phyloP scores from a whole-genome alignment of 441 rosid genomes.

The Adansonia grandidieri region DNA sequence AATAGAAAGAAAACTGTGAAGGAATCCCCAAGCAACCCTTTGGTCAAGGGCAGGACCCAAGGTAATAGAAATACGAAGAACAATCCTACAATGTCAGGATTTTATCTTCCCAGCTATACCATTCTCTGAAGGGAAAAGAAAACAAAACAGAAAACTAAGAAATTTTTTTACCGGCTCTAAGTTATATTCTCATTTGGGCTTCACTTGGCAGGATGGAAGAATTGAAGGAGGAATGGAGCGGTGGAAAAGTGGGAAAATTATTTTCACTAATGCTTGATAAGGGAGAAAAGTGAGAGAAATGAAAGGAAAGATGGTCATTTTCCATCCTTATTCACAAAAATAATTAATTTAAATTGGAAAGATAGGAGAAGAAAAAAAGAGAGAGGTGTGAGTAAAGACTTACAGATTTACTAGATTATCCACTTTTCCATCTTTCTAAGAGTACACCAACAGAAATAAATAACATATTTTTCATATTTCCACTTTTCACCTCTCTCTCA shows the following conservation, averaged over 20 bases:
- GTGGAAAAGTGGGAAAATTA: neutral
- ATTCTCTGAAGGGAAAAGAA: neutral
- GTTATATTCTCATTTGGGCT: neutral
- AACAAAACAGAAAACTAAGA: neutral
- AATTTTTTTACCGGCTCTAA: neutral
- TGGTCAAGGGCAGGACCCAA: conserved; percentile 1
- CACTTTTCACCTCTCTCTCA: neutral
- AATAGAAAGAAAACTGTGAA: neutral
- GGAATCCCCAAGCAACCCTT: neutral
- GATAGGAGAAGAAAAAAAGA: neutral
- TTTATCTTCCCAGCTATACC: neutral
- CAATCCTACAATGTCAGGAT: neutral
- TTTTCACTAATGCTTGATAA: neutral
- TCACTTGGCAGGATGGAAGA: neutral
- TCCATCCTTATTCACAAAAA: neutral
- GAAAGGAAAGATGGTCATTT: conserved; percentile 11
- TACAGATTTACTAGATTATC: neutral
- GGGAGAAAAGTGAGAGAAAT: neutral
- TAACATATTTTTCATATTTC: neutral
- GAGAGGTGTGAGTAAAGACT: neutral
- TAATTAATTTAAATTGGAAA: neutral
- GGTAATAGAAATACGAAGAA: neutral
- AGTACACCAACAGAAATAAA: neutral
- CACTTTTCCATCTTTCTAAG: neutral
- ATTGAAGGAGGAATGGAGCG: neutral